These are phyloP conservation scores for Coemansia guatemalensis DNA, from an alignment of 192 early-diverging fungal genomes.

Conservation along the genomic window DNA sequence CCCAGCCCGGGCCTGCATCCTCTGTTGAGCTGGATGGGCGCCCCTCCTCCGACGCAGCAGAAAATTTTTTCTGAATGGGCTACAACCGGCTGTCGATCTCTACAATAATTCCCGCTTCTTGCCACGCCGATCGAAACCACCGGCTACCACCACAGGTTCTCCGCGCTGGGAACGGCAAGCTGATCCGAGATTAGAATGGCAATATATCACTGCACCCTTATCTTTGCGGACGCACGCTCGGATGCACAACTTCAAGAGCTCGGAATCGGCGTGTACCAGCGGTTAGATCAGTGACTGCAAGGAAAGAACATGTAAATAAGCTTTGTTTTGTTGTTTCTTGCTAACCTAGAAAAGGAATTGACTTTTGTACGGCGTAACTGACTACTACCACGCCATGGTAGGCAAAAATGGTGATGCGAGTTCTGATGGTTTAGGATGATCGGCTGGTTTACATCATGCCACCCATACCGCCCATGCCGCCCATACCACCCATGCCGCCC, in stretches of 20 bases:
- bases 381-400: neutral
- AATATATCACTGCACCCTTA: neutral
- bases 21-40: neutral
- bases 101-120: neutral
- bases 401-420: neutral
- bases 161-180: neutral
- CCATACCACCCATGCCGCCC: conserved; percentile 74
- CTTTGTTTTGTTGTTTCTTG: neutral
- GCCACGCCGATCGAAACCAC: neutral
- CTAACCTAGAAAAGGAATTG: too few species aligned
- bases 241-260: neutral
- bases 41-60: neutral
- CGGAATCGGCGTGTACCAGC: neutral
- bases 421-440: neutral
- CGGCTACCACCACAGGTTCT: neutral
- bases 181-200: neutral
- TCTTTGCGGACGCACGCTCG: neutral
- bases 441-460: conserved; percentile 43
- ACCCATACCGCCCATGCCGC: conserved; percentile 63
- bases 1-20: neutral
- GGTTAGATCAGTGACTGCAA: neutral
- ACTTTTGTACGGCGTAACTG: too few species aligned
- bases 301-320: neutral
- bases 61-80: neutral
- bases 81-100: neutral